These are phyloP conservation scores for Chamaenerion angustifolium DNA, from an alignment of 345 rosid genomes.

Conservation along the genomic window DNA sequence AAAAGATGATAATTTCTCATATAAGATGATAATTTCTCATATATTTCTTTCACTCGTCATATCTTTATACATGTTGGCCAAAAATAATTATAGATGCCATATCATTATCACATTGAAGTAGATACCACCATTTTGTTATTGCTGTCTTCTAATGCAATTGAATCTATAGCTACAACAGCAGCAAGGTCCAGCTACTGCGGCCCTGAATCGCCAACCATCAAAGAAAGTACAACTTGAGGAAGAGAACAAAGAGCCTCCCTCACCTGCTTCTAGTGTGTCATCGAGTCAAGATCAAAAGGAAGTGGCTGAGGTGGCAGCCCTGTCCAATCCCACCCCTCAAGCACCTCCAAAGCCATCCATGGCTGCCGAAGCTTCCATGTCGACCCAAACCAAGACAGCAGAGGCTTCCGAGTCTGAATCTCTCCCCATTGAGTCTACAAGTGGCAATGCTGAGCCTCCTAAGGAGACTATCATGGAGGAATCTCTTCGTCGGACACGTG, in stretches of 20 bases:
- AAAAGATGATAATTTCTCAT: too few species aligned
- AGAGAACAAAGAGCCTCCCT: slow-evolving; percentile 43
- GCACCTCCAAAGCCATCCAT: slow-evolving; percentile 4
- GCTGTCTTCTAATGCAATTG: not conserved
- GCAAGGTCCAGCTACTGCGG: slow-evolving; percentile 19
- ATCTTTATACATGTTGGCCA: too few species aligned
- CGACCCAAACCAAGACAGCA: slow-evolving; percentile 6
- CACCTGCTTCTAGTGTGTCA: slow-evolving; percentile 55
- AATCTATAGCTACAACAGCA: slow-evolving; percentile 18
- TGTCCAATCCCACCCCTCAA: slow-evolving; percentile 18
- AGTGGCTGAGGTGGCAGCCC: slow-evolving; percentile 24
- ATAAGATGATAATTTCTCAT: too few species aligned
- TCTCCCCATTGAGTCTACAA: slow-evolving; percentile 11
- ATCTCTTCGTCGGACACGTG: slow-evolving; percentile 23
- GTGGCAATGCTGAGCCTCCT: slow-evolving; percentile 26
- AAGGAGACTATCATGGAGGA: slow-evolving; percentile 51
- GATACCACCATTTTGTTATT: not conserved
- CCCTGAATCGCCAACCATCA: slow-evolving; percentile 27
- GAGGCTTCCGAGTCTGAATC: slow-evolving; percentile 18
- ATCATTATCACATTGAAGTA: too few species aligned
- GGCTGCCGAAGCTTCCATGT: slow-evolving; percentile 5
- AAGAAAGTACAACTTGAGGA: slow-evolving; percentile 18
- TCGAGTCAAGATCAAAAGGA: slow-evolving; percentile 50
- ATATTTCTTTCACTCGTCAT: too few species aligned
- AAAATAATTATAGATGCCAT: too few species aligned